These are phyloP conservation scores for Drechslerella stenobrocha DNA, from an alignment of 2,329 filamentous ascomycete genomes.

Conservation along the genomic window DNA sequence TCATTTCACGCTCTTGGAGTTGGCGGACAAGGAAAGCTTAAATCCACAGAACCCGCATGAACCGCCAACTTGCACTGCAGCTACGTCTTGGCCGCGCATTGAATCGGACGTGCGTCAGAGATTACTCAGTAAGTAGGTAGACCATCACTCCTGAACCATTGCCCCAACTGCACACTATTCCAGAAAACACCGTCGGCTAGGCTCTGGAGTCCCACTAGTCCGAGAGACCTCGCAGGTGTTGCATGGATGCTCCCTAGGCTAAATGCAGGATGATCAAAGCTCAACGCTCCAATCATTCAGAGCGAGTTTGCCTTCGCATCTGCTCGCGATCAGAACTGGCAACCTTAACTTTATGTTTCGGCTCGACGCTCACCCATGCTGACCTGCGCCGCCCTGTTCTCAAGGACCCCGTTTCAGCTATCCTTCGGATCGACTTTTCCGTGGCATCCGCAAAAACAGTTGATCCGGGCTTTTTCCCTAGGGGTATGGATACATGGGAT, in stretches of 20 bases:
- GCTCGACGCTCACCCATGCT: conserved; percentile 1
- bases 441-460: conserved; percentile 46
- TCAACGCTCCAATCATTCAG: conserved; percentile 9
- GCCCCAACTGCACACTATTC: neutral
- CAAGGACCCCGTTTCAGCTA: neutral
- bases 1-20: conserved; percentile 24
- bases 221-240: conserved; percentile 16
- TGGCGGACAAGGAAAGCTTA: conserved; percentile 45
- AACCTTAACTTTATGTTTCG: conserved; percentile 2
- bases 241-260: conserved; percentile 38
- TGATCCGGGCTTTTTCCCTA: conserved; percentile 32
- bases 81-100: conserved; percentile 13
- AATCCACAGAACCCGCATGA: conserved; percentile 17
- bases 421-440: conserved; percentile 42
- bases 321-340: conserved; percentile 22
- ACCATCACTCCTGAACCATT: neutral
- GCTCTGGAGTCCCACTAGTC: neutral
- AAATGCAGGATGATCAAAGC: conserved; percentile 48
- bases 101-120: neutral
- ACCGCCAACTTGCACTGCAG: neutral
- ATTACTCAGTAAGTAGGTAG: conserved; percentile 10
- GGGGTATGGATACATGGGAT: conserved; percentile 2
- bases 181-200: neutral
- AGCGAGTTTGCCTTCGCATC: neutral
- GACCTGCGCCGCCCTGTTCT: conserved; percentile 1